Percentiles rank a stretch among this genome's conserved stretches.
Conservation (phyloP, 75 land plant species). For the Picea sitchensis region DNA sequence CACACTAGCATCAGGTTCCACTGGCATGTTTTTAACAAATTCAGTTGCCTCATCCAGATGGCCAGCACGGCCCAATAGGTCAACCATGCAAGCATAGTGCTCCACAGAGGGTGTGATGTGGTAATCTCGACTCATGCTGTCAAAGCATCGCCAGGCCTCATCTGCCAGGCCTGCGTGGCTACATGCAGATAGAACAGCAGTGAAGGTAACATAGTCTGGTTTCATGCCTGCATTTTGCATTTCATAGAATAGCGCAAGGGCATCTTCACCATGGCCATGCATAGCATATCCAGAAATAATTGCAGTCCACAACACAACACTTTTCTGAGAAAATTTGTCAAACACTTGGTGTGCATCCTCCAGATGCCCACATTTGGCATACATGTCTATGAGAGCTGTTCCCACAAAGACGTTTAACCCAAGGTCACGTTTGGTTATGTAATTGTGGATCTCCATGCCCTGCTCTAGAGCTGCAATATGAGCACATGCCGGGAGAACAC, state of each 20-base stretch:
- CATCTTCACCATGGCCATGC: not conserved
- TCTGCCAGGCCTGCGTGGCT: conserved; percentile 38
- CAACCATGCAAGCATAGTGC: conserved; percentile 57
- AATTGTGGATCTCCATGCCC: not conserved
- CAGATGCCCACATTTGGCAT: conserved; percentile 20
- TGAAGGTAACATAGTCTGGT: conserved; percentile 43
- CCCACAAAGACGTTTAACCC: not conserved
- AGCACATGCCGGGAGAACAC: not conserved
- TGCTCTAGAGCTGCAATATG: not conserved
- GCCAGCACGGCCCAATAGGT: conserved; percentile 54
- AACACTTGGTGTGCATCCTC: not conserved
- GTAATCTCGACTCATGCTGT: conserved; percentile 30
- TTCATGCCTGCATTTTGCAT: conserved; percentile 35
- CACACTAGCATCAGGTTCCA: conserved; percentile 16
- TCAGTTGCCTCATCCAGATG: conserved; percentile 35
- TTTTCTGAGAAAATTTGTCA: not conserved
- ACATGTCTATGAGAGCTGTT: conserved; percentile 24
- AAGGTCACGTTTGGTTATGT: not conserved
- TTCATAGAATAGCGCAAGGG: conserved; percentile 12
- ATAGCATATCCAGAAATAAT: not conserved
- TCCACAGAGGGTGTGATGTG: conserved; percentile 29
- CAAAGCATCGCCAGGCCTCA: conserved; percentile 30
- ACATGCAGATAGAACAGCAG: conserved; percentile 34
- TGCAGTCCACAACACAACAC: not conserved
- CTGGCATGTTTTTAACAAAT: conserved; percentile 36